Conservation (phyloP, 140 eudicot genomes). For the Anethum foeniculum region DNA sequence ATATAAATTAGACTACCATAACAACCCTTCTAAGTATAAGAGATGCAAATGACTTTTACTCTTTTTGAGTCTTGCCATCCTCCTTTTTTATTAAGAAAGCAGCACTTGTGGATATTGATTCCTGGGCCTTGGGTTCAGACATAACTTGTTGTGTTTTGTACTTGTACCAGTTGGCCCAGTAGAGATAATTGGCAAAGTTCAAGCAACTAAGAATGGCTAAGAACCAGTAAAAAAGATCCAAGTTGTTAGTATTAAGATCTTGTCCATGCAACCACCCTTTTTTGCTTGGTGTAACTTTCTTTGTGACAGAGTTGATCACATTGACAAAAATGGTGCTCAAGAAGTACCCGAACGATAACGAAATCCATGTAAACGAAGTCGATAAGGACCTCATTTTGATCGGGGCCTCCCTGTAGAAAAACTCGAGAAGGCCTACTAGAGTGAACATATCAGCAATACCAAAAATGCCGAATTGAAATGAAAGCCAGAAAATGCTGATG, state of each 20-base stretch:
- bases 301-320: conserved; percentile 42
- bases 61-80: background rate
- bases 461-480: conserved; percentile 59
- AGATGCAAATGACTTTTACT: background rate
- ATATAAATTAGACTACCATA: background rate
- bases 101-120: background rate
- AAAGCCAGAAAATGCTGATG: conserved; percentile 59
- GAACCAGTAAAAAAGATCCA: conserved; percentile 64
- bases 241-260: conserved; percentile 32
- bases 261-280: conserved; percentile 63
- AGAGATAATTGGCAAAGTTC: conserved; percentile 44
- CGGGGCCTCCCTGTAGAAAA: conserved; percentile 77
- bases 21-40: background rate
- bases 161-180: conserved; percentile 56
- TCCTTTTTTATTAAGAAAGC: background rate
- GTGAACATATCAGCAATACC: conserved; percentile 82
- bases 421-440: conserved; percentile 62
- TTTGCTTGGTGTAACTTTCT: conserved; percentile 35
- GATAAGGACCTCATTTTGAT: conserved; percentile 64
- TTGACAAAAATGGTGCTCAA: conserved; percentile 53
- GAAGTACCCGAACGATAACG: conserved; percentile 63
- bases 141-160: conserved; percentile 35
- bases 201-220: conserved; percentile 55
- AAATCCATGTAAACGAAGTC: conserved; percentile 67
- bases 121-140: background rate